phyloP scores from a whole-genome alignment of 1,284 basidiomycete genomes.

The Wolfiporia cocos region DNA sequence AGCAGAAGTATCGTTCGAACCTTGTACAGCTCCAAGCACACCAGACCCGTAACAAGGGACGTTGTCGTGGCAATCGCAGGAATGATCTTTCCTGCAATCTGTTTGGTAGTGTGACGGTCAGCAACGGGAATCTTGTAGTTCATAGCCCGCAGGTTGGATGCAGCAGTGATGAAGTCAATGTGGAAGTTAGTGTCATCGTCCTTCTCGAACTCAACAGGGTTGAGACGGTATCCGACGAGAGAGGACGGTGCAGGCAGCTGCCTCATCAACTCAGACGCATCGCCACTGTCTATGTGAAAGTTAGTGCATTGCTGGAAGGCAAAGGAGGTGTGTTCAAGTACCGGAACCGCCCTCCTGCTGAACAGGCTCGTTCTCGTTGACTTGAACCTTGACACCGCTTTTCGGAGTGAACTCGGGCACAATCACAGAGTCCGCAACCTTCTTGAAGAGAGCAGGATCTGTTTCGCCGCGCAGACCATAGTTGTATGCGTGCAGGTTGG shows the following conservation, averaged over 20 bases:
- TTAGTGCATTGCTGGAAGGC: slow-evolving; percentile 6
- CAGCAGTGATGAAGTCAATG: slow-evolving; percentile 98
- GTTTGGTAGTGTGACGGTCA: slow-evolving; percentile 94
- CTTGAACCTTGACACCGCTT: slow-evolving; percentile 91
- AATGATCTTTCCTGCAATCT: slow-evolving; percentile 99
- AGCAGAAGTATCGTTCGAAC: slow-evolving; percentile 32
- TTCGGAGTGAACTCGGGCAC: slow-evolving; percentile 94
- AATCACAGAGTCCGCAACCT: slow-evolving; percentile 78
- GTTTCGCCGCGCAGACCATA: slow-evolving; percentile 93
- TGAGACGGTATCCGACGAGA: slow-evolving; percentile 91
- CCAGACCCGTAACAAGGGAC: slow-evolving; percentile 89
- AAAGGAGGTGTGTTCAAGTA: too few species aligned
- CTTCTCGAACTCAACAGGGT: slow-evolving; percentile 98
- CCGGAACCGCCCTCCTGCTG: slow-evolving; percentile 44
- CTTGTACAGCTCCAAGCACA: slow-evolving; percentile 98
- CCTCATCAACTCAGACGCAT: slow-evolving; percentile 51
- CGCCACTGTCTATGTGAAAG: slow-evolving; percentile 38
- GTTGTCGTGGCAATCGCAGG: slow-evolving; percentile 99
- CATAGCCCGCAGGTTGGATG: slow-evolving; percentile 93
- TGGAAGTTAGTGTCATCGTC: slow-evolving; percentile 98
- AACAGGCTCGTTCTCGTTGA: slow-evolving; percentile 90
- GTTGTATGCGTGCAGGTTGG: slow-evolving; percentile 97
- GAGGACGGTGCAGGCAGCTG: slow-evolving; percentile 85
- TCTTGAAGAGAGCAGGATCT: slow-evolving; percentile 78
- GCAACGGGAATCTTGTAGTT: slow-evolving; percentile 93